Evolutionary conservation across 345 rosid genomes (phyloP).

Genomic region (Eucalyptus fibrosa): DNA sequence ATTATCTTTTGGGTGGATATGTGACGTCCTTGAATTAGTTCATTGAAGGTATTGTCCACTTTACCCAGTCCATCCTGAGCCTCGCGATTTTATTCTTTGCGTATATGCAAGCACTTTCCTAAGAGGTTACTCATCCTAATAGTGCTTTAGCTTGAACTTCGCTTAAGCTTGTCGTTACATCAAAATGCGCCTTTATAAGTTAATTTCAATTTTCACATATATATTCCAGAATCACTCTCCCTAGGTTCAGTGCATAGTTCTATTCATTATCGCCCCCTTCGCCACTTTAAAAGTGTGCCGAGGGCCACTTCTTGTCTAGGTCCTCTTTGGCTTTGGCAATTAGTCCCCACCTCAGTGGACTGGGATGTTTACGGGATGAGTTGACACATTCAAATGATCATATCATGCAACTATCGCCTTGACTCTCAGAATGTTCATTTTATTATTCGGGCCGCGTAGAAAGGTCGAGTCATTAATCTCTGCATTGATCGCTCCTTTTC

Average conservation of each 20-base stretch:
- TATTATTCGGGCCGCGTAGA: not conserved
- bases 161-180: no score
- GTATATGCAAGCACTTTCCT: not conserved
- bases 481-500: not conserved
- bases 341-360: not conserved
- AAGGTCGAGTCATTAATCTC: not conserved
- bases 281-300: not conserved
- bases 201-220: no score
- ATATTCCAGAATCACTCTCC: not conserved
- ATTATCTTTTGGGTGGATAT: not conserved
- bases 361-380: not conserved
- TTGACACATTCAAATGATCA: not conserved
- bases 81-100: not conserved
- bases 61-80: rapidly evolving
- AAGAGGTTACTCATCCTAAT: not conserved
- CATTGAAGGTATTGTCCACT: not conserved
- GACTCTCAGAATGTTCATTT: not conserved
- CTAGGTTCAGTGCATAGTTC: not conserved
- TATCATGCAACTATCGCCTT: not conserved
- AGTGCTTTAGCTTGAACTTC: not conserved
- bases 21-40: not conserved
- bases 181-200: no score
- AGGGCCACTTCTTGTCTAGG: not conserved
- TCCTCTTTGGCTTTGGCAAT: not conserved
- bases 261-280: no score